Evolutionary conservation across 2,329 filamentous ascomycete species (phyloP), one percentile per base, ranked within the genome.

Genomic region (Penicillium sp.): DNA sequence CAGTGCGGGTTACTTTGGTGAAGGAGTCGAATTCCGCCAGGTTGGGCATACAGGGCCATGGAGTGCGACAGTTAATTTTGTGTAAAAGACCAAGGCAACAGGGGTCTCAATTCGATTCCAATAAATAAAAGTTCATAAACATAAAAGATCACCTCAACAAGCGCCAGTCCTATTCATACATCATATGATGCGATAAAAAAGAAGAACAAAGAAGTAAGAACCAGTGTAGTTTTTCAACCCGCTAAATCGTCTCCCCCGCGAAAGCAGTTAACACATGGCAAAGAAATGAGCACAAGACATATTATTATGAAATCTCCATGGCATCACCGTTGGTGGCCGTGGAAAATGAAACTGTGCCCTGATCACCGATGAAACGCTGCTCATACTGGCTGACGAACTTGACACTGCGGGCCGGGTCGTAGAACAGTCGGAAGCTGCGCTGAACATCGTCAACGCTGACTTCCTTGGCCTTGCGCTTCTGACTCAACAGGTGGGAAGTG

Each of bases 391-490:
- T 79, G 45, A 99, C 91, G 68, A 98, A 97, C 76, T 91, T 90
- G 67, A 96, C 90, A 75, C 93, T 97, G 66, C 95, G 84, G 49
- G 81, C 81, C 1, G 93, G 89, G 74, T 99, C 95, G 77, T 93
- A 96, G 79, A 99, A 99, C 49, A 99, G 84, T 71, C 88, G 84
- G 82, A 93, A 99, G 78, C 91, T 96, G 65, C 93, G 87, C 80
- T 96, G 90, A 13, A 99, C 93, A 71, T 99, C 95, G 55, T 91
- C 87, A 56, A 96, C 84, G 56, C 84, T 86, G 48, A 99, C 90
- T 69, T 93, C 88, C 75, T 90, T 91, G 16, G 89, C 88, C 70
- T 87, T 89, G 64, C 93, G 86, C 83, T 97, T 98, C 68, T 90
- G 87, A 60, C 87, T 87, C 49, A 98, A 84, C 45, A 99, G 84